phyloP scores from a whole-genome alignment of 164 flowering plant species.

The grape (Vitis vinifera) region DNA sequence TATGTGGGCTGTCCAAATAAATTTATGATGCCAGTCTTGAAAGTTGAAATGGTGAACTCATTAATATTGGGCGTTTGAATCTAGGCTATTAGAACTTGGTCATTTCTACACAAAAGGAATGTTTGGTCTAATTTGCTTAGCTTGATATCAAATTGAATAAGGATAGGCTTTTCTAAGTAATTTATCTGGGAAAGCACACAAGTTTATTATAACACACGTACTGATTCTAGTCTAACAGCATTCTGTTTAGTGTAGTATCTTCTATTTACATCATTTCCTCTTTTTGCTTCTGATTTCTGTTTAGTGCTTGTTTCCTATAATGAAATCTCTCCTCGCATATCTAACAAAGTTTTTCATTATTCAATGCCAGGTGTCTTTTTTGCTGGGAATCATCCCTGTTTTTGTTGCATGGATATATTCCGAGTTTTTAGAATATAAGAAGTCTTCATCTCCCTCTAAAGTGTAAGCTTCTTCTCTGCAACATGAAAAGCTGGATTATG shows the following conservation, averaged over 20 bases:
- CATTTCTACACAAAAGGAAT: too few relatives aligned
- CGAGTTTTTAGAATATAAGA: conserved; percentile 71
- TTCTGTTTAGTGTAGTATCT: neutral
- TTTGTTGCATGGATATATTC: conserved; percentile 89
- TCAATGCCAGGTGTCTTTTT: conserved; percentile 70
- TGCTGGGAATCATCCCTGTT: conserved; percentile 77
- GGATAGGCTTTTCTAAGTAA: too few relatives aligned
- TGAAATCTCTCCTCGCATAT: neutral
- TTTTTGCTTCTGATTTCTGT: neutral
- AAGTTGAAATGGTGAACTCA: too few relatives aligned
- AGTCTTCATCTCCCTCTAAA: conserved; percentile 56
- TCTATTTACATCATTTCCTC: neutral
- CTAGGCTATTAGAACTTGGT: too few relatives aligned
- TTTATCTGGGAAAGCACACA: too few relatives aligned
- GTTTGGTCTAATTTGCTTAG: too few relatives aligned
- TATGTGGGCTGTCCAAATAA: too few relatives aligned
- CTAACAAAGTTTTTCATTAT: conserved; percentile 12
- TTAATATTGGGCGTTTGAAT: too few relatives aligned
- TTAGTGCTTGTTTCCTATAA: neutral
- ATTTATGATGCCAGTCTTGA: too few relatives aligned
- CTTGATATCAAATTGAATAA: too few relatives aligned
- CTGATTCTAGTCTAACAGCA: neutral
- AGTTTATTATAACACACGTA: neutral
- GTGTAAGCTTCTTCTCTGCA: conserved; percentile 55
- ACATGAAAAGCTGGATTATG: neutral